These are phyloP conservation scores for Pilaira anomala DNA, from an alignment of 192 early-diverging fungal genomes.

Conservation along the genomic window DNA sequence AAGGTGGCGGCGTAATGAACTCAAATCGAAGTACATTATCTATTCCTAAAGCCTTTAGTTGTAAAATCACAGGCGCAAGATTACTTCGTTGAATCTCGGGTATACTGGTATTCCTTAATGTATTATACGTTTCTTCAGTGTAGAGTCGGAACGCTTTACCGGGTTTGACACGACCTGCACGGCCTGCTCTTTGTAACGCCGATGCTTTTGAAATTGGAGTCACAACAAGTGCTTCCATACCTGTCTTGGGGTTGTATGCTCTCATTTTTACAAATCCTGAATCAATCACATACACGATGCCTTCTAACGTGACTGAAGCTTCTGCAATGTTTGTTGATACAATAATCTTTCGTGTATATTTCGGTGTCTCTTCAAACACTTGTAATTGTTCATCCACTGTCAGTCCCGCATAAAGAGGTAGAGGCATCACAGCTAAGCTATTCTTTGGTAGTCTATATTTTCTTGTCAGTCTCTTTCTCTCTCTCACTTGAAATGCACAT, in stretches of 20 bases:
- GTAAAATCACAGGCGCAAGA: conserved; percentile 63
- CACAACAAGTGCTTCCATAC: conserved; percentile 85
- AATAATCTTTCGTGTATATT: conserved; percentile 73
- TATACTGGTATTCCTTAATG: conserved; percentile 80
- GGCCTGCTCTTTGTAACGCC: conserved; percentile 89
- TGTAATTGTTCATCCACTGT: conserved; percentile 60
- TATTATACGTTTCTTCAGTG: conserved; percentile 77
- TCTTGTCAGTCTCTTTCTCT: neutral
- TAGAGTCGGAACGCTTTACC: conserved; percentile 91
- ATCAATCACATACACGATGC: conserved; percentile 76
- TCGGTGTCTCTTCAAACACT: conserved; percentile 58
- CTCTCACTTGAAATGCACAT: too few species aligned
- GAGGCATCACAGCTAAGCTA: conserved; percentile 39
- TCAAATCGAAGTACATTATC: conserved; percentile 79
- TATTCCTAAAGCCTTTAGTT: conserved; percentile 78
- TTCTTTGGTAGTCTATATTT: conserved; percentile 34
- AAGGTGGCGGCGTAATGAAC: conserved; percentile 73
- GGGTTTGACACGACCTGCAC: conserved; percentile 88
- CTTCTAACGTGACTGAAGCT: conserved; percentile 74
- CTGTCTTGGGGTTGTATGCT: conserved; percentile 90
- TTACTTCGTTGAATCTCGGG: conserved; percentile 92
- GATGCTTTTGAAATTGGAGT: conserved; percentile 92
- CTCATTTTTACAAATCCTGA: conserved; percentile 75
- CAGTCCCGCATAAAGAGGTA: conserved; percentile 75
- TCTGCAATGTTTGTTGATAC: conserved; percentile 92